phyloP scores from a whole-genome alignment of 2,329 filamentous ascomycete genomes.

The Ceratocystis diversiconidia region DNA sequence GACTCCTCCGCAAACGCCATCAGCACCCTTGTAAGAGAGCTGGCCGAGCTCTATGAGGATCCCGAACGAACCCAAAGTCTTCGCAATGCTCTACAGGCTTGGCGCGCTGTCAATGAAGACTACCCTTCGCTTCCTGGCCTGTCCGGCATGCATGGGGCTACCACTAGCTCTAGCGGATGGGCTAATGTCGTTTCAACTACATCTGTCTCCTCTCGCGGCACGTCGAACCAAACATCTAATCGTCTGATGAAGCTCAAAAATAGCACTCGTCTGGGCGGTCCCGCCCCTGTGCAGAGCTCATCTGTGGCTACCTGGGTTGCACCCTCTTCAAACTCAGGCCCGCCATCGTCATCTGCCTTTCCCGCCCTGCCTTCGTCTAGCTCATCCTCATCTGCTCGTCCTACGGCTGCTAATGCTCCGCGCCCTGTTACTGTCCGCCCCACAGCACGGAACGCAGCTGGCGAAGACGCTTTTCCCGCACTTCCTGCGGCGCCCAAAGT shows the following conservation, averaged over 20 bases:
- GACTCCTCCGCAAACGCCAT: constrained; percentile 67
- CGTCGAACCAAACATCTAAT: constrained; percentile 36
- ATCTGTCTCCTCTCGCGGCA: constrained; percentile 30
- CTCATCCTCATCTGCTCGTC: neutral
- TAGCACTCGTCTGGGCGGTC: constrained; percentile 34
- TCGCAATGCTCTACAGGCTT: constrained; percentile 81
- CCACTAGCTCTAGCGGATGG: constrained; percentile 44
- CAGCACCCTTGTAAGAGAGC: constrained; percentile 77
- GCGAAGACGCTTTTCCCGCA: constrained; percentile 61
- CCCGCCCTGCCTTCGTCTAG: constrained; percentile 30
- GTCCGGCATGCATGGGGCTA: constrained; percentile 50
- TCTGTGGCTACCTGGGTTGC: constrained; percentile 17
- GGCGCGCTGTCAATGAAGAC: constrained; percentile 90
- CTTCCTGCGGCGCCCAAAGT: constrained; percentile 64
- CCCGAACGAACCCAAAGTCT: constrained; percentile 57
- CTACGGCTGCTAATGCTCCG: constrained; percentile 8
- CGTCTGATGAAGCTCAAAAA: constrained; percentile 46
- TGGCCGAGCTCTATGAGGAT: constrained; percentile 86
- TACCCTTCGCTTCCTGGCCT: constrained; percentile 77
- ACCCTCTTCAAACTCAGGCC: constrained; percentile 21
- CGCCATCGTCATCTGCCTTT: constrained; percentile 27
- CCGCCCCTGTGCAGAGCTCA: constrained; percentile 19
- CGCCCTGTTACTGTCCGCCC: constrained; percentile 6
- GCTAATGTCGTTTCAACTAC: constrained; percentile 44
- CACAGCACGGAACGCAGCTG: constrained; percentile 3